Conservation (phyloP, 2,329 filamentous ascomycete genomes). For the Colletotrichum gigasporum region DNA sequence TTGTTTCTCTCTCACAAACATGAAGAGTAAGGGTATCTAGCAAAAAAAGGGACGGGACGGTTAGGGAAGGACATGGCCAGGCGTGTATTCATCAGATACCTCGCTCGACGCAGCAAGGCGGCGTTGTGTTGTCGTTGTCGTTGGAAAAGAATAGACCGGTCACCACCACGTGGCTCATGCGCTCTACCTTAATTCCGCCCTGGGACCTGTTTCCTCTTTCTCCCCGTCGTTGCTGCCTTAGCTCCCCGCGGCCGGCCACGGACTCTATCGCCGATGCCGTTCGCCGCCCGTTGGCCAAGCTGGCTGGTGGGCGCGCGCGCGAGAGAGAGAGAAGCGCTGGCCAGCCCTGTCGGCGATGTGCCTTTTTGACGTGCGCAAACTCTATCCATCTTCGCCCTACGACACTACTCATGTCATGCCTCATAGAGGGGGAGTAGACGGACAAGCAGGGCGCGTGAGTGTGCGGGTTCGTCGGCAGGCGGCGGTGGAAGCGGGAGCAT, state of each 20-base stretch:
- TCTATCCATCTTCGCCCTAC: background rate
- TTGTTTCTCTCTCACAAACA: constrained; percentile 5
- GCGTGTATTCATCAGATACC: constrained; percentile 32
- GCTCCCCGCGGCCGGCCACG: too few species aligned
- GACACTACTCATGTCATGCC: background rate
- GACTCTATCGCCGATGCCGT: constrained; percentile 2
- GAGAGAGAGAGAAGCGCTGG: background rate
- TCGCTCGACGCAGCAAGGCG: constrained; percentile 8
- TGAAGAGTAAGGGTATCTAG: background rate
- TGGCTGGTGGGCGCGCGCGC: too few species aligned
- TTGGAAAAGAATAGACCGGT: constrained; percentile 4
- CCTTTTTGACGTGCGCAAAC: background rate
- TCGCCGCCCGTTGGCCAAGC: too few species aligned
- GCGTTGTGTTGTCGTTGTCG: background rate
- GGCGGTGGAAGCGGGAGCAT: too few species aligned
- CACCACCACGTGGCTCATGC: constrained; percentile 16
- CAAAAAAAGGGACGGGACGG: constrained; percentile 23
- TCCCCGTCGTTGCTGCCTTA: background rate
- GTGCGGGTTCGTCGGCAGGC: too few species aligned
- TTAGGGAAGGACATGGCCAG: constrained; percentile 22
- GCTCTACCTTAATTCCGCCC: too few species aligned
- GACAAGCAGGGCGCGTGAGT: background rate
- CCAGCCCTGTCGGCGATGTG: background rate
- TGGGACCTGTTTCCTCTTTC: too few species aligned
- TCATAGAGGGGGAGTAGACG: background rate